Conservation (phyloP, 139 green algal genomes). For the Pycnococcus provasolii region DNA sequence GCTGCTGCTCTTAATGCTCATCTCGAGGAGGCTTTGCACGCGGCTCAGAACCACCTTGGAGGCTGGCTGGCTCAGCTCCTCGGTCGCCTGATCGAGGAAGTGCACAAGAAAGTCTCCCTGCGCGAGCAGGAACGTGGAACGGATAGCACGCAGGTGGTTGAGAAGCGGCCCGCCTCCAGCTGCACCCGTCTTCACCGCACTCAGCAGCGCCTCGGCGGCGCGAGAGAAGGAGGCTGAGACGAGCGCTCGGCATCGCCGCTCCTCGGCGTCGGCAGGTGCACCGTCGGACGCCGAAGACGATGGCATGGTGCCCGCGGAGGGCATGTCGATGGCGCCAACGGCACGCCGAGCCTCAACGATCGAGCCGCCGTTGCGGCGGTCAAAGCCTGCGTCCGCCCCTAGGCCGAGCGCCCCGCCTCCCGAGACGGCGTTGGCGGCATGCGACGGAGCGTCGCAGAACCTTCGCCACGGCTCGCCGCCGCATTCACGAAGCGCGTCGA, state of each 20-base stretch:
- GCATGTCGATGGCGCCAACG: not conserved
- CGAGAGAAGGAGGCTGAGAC: constrained; percentile 1
- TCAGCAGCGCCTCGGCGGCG: constrained; percentile 49
- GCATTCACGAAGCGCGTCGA: constrained; percentile 75
- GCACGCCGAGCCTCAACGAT: not conserved
- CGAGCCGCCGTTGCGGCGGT: not conserved
- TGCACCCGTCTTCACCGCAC: constrained; percentile 42
- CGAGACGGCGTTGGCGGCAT: not conserved
- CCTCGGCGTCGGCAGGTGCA: not conserved
- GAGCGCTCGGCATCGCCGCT: constrained; percentile 1
- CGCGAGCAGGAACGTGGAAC: constrained; percentile 73
- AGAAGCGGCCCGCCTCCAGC: constrained; percentile 33
- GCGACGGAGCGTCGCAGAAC: not conserved
- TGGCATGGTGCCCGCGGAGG: not conserved
- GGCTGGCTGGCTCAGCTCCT: constrained; percentile 52
- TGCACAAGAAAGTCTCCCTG: constrained; percentile 71
- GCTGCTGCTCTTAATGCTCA: constrained; percentile 7
- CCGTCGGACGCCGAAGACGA: not conserved
- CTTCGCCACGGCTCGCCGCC: constrained; percentile 9
- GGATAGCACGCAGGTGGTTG: constrained; percentile 24
- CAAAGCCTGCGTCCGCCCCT: not conserved
- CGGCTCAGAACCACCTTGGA: constrained; percentile 47
- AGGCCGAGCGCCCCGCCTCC: not conserved
- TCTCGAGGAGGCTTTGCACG: constrained; percentile 73
- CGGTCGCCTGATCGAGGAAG: constrained; percentile 61